phyloP scores from a whole-genome alignment of 2,329 filamentous ascomycete species.

The Fonsecaea monophora region DNA sequence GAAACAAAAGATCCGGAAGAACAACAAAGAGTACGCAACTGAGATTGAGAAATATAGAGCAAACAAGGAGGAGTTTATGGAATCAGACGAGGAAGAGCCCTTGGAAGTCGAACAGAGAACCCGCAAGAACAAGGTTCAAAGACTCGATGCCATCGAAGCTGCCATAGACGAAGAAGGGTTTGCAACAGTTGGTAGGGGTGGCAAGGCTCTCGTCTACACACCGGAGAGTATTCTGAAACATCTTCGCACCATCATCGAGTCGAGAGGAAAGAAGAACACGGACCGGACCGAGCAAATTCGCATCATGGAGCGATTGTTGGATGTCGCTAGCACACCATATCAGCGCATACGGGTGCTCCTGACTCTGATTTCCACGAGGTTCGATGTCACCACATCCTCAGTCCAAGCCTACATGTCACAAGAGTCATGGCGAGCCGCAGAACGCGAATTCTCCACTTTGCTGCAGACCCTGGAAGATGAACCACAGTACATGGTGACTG shows the following conservation, averaged over 20 bases:
- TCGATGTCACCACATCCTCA: conserved; percentile 83
- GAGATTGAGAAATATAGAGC: conserved; percentile 87
- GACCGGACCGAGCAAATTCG: conserved; percentile 93
- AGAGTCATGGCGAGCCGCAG: conserved; percentile 95
- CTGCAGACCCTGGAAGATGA: conserved; percentile 80
- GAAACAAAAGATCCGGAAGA: conserved; percentile 98
- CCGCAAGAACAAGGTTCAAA: conserved; percentile 54
- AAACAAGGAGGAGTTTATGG: conserved; percentile 87
- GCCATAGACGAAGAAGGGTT: conserved; percentile 81
- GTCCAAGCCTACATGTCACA: conserved; percentile 81
- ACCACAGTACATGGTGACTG: conserved; percentile 81
- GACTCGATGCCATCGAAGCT: conserved; percentile 59
- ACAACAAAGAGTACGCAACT: conserved; percentile 89
- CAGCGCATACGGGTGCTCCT: conserved; percentile 92
- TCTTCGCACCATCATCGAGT: conserved; percentile 89
- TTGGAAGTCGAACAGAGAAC: conserved; percentile 53
- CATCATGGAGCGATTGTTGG: conserved; percentile 93
- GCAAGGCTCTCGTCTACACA: conserved; percentile 88
- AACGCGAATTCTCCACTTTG: conserved; percentile 81
- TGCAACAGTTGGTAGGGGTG: conserved; percentile 84
- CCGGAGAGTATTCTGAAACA: conserved; percentile 99
- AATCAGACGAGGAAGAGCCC: conserved; percentile 76
- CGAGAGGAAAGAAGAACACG: conserved; percentile 98
- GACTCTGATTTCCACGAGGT: conserved; percentile 89
- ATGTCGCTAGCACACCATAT: conserved; percentile 89